Evolutionary conservation across 164 flowering plant genomes (phyloP), one percentile per base, ranked within the genome.

Genomic region (Piper longum): DNA sequence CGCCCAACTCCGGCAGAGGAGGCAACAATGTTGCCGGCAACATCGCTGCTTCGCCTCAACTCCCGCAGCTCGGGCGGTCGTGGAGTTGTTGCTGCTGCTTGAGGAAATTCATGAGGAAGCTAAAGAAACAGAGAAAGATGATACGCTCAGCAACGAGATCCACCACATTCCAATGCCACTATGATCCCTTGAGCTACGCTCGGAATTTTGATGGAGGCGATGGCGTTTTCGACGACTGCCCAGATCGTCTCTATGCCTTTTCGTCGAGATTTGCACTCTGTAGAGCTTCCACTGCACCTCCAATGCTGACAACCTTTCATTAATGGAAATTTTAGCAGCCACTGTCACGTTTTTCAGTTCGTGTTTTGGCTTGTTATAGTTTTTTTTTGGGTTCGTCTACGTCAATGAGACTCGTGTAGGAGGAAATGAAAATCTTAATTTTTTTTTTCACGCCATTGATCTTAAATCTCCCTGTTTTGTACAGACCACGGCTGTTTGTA

Each of bases 131-230:
- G 1, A 66, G 80, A 51, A 60, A 62, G 64, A 65, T 62, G 75
- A 55, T 74, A 40, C 63, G 76, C 12, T 59, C 62, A 1, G 67
- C 70, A 4, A 43, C 59, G 5, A 66, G 72, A 18, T 69, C 66
- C n/a, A 62, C 62, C n/a, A 57, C 80, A 11, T 73, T 76, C 64
- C 77, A 79, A 36, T 82, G 84, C 68, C 74, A 72, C 19, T 85
- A 85, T 59, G 91, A 83, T 63, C 85, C 86, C 4, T 16, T 69
- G 65, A 85, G 91, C 68, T 85, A 83, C 43, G 71, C 91, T 11
- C 78, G 79, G 41, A 83, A 85, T 78, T 85, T 85, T 43, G 91
- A 85, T 52, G 44, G 71, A 0, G 68, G 72, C 61, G 73, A 74
- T 17, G 69, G 71, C 45, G 42, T 66, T 43, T 5, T 67, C 19